phyloP scores from a whole-genome alignment of 2,329 filamentous ascomycete genomes.

The Aspergillus quadrilineatus region DNA sequence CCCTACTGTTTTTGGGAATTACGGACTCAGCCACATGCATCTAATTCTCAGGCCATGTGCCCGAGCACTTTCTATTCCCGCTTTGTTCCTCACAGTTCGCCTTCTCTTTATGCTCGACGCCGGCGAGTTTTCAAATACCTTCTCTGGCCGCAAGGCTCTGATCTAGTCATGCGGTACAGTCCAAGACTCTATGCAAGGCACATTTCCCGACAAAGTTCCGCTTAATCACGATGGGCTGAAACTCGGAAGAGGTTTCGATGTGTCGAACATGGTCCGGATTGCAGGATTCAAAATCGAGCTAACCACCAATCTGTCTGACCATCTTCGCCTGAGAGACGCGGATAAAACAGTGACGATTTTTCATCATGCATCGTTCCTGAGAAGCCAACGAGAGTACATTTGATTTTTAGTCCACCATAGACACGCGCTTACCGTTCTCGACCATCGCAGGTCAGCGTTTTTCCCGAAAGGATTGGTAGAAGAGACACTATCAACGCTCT shows the following conservation, averaged over 20 bases:
- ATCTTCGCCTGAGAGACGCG: conserved; percentile 42
- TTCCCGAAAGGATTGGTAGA: not conserved
- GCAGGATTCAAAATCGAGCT: conserved; percentile 38
- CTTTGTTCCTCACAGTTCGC: too few species aligned
- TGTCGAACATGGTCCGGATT: conserved; percentile 28
- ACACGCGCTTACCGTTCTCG: not conserved
- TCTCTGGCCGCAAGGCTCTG: not conserved
- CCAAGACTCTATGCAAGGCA: not conserved
- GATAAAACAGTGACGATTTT: conserved; percentile 43
- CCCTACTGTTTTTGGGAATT: too few species aligned
- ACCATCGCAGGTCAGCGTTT: not conserved
- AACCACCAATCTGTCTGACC: conserved; percentile 45
- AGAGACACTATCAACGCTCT: not conserved
- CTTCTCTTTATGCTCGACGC: not conserved
- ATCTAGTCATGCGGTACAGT: not conserved
- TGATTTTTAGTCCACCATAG: not conserved
- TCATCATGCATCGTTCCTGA: conserved; percentile 42
- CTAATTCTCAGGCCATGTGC: too few species aligned
- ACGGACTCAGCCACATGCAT: too few species aligned
- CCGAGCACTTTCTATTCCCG: too few species aligned
- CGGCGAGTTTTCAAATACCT: not conserved
- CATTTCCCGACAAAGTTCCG: not conserved
- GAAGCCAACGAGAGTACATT: conserved; percentile 20
- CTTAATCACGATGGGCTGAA: not conserved
- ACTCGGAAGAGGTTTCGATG: not conserved